A percentile compares a stretch with the other conserved stretches of the same genome.
These are phyloP conservation scores for Phialophora chinensis DNA, from an alignment of 2,329 filamentous ascomycete genomes.

Conservation along the genomic window DNA sequence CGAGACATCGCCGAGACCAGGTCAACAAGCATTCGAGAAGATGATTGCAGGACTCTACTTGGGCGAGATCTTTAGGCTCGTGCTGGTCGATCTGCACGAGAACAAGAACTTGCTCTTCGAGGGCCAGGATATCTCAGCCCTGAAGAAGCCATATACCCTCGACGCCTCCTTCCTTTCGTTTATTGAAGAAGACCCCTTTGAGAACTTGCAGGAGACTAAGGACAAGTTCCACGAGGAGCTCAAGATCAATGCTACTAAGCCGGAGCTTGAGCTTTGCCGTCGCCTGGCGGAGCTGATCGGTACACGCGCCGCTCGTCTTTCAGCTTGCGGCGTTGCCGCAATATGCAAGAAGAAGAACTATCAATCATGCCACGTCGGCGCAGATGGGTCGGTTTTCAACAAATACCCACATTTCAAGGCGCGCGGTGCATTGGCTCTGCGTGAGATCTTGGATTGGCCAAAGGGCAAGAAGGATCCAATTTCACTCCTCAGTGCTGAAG, in stretches of 20 bases:
- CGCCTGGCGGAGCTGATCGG: constrained; percentile 92
- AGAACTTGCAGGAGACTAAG: constrained; percentile 88
- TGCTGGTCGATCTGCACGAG: constrained; percentile 83
- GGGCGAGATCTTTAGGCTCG: constrained; percentile 90
- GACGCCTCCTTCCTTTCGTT: constrained; percentile 92
- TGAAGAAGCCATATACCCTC: constrained; percentile 85
- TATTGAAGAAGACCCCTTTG: constrained; percentile 94
- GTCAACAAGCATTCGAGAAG: constrained; percentile 96
- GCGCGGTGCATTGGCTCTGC: constrained; percentile 83
- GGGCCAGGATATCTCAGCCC: constrained; percentile 76
- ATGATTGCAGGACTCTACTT: constrained; percentile 96
- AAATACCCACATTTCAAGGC: constrained; percentile 99
- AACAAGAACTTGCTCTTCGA: constrained; percentile 80
- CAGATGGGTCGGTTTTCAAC: constrained; percentile 97
- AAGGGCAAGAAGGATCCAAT: constrained; percentile 80
- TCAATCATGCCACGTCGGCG: constrained; percentile 87
- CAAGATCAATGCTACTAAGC: constrained; percentile 69
- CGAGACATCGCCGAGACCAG: constrained; percentile 86
- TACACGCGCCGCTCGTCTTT: constrained; percentile 89
- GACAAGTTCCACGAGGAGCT: constrained; percentile 82
- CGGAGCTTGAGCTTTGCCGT: constrained; percentile 87
- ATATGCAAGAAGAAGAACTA: constrained; percentile 97
- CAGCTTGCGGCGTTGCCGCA: constrained; percentile 90
- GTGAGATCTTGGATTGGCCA: constrained; percentile 95
- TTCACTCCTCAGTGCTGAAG: constrained; percentile 86